Percentiles rank a stretch among this genome's conserved stretches.
Evolutionary conservation across 176 grass and related monocot species (phyloP).

Genomic region (Calamus simplicifolius): DNA sequence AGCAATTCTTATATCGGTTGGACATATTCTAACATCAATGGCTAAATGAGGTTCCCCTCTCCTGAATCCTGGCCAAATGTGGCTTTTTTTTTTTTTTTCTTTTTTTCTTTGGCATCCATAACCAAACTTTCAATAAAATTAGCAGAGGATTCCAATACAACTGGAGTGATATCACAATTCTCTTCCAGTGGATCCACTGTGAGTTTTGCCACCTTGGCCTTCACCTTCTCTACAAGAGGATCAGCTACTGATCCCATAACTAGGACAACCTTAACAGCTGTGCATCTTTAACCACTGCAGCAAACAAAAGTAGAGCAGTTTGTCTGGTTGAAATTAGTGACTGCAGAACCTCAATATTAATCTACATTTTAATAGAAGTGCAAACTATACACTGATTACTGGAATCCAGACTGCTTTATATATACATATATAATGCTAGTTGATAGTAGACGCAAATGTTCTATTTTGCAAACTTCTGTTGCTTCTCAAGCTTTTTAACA

Average conservation of each 20-base stretch:
- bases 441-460: too few species aligned
- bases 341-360: too few species aligned
- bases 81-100: conserved; percentile 79
- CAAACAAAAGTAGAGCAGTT: neutral
- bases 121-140: conserved; percentile 95
- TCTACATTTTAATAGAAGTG: too few species aligned
- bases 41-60: conserved; percentile 98
- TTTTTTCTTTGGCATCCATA: conserved; percentile 89
- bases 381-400: too few species aligned
- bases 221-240: conserved; percentile 69
- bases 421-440: too few species aligned
- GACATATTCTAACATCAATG: conserved; percentile 84
- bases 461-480: too few species aligned
- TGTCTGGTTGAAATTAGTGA: neutral
- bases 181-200: conserved; percentile 91
- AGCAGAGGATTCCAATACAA: conserved; percentile 97
- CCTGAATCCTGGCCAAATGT: conserved; percentile 90
- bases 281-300: conserved; percentile 89
- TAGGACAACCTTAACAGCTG: conserved; percentile 93
- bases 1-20: conserved; percentile 90
- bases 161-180: conserved; percentile 87
- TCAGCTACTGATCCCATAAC: conserved; percentile 92
- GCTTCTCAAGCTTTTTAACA: too few species aligned
- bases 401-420: too few species aligned
- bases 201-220: conserved; percentile 75